Evolutionary conservation across 768 basidiomycete genomes (phyloP), one percentile per base, ranked within the genome.

Genomic region (Leccinum truebloodii): DNA sequence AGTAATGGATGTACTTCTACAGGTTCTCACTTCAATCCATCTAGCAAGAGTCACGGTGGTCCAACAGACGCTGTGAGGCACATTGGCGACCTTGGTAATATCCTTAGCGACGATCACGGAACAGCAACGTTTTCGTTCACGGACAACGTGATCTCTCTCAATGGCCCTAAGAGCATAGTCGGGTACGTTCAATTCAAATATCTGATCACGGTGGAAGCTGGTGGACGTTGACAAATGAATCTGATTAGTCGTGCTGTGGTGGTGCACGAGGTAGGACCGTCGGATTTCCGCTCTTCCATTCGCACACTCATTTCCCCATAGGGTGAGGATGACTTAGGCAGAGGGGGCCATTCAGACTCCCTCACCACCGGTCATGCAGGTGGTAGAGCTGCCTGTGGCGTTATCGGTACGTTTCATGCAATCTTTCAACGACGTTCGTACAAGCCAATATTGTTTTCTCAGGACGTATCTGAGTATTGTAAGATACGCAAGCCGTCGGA

Each of bases 241-340:
- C 41, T 54, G 24, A 54, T 57, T 52, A 88, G 86, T 9, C 89
- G 90, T 51, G 79, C 86, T 51, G 81, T 93, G 55, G 90, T 93
- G 1, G 78, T 94, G 39, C 92, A 94, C 75, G 82, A 81, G 57
- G 87, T 87, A 59, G 78, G 72, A 30, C 37, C 20, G 9, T 35
- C 13, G n/a, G 24, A 35, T 53, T 48, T 39, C 48, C 34, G 28
- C 16, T 22, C 48, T 62, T 44, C 56, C 64, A 18, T 52, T 61
- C 63, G 52, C 61, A 55, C 55, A 49, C 52, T 55, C 32, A 60
- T 30, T 41, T 46, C 52, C 54, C 53, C 58, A 41, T 63, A 86
- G 86, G 89, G 90, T 4, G 82, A 83, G 18, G 92, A 94, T 69
- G 92, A 94, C 67, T 80, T 93, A 54, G 92, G 91, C n/a, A 78